phyloP scores from a whole-genome alignment of 495 filamentous ascomycete genomes.

The Penicillium lividum region DNA sequence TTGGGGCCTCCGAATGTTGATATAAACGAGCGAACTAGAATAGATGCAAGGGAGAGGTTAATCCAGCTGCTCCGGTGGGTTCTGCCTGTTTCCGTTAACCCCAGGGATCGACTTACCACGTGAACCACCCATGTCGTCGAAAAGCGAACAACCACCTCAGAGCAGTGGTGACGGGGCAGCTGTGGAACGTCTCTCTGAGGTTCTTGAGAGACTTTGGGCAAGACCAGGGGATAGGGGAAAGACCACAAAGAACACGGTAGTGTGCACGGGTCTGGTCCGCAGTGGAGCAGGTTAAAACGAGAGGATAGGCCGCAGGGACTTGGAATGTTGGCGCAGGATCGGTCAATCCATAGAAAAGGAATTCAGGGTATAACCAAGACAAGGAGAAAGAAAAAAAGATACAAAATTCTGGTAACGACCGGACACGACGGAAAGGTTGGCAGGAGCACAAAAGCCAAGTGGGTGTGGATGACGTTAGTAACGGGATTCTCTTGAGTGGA shows the following conservation, averaged over 20 bases:
- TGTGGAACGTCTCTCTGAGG: conserved; percentile 4
- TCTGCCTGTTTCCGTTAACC: not conserved
- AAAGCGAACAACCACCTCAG: not conserved
- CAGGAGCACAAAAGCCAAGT: conserved; percentile 9
- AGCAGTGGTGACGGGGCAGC: not conserved
- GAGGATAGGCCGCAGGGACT: not conserved
- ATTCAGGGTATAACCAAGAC: not conserved
- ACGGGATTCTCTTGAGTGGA: not conserved
- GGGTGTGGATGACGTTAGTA: conserved; percentile 4
- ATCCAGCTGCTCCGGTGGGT: not conserved
- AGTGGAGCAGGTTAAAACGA: conserved; percentile 4
- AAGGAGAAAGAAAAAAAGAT: not conserved
- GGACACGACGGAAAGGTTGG: conserved; percentile 1
- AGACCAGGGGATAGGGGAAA: not conserved
- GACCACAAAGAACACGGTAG: not conserved
- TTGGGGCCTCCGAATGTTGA: conserved; percentile 53
- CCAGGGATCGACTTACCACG: conserved; percentile 4
- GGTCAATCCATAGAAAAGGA: conserved; percentile 2
- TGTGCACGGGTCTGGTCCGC: not conserved
- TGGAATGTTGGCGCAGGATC: not conserved
- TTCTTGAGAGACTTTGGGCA: not conserved
- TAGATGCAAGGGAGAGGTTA: conserved; percentile 1
- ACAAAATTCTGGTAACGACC: conserved; percentile 5
- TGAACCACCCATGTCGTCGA: conserved; percentile 5
- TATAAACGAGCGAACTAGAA: conserved; percentile 63